Percentiles rank a stretch among this genome's conserved stretches.
phyloP scores from a whole-genome alignment of 163 green algal genomes.

The Scenedesmus sp. region DNA sequence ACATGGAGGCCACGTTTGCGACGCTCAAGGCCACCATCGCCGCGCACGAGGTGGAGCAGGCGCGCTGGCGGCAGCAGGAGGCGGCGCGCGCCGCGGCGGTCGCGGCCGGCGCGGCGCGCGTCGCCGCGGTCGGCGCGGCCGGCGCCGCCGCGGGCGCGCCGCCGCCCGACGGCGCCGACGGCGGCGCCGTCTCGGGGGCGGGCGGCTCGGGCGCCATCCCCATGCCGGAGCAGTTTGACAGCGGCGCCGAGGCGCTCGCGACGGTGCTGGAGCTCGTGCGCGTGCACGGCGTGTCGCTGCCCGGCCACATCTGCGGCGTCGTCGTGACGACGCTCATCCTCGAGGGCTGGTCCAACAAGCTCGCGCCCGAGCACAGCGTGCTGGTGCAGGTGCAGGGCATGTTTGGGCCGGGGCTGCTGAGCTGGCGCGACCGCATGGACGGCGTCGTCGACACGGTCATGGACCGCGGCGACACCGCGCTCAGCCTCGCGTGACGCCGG shows the following conservation, averaged over 20 bases:
- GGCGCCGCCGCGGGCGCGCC: not conserved
- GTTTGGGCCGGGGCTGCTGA: constrained; percentile 57
- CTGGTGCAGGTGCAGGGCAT: constrained; percentile 69
- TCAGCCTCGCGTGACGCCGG: constrained; percentile 28
- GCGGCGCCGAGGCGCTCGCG: constrained; percentile 59
- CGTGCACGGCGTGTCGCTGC: constrained; percentile 72
- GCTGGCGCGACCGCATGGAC: constrained; percentile 57
- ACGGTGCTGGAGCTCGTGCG: constrained; percentile 69
- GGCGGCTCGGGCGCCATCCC: not conserved
- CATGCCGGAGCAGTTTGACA: constrained; percentile 47
- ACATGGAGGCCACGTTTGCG: constrained; percentile 61
- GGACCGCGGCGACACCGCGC: constrained; percentile 38
- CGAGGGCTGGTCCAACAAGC: constrained; percentile 92
- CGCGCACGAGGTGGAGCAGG: constrained; percentile 11
- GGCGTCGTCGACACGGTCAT: constrained; percentile 59
- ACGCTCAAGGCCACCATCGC: constrained; percentile 50
- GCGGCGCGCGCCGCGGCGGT: not conserved
- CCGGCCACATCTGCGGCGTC: constrained; percentile 89
- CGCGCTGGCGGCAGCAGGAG: constrained; percentile 27
- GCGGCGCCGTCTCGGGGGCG: not conserved
- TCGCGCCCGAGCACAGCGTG: constrained; percentile 84
- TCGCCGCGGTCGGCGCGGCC: not conserved
- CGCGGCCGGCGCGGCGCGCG: not conserved
- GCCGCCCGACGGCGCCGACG: too few species aligned
- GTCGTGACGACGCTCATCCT: constrained; percentile 96